Base-by-base conservation (phyloP, 2,329 filamentous ascomycete genomes). In the Dryadomyces quercus-mongolicae region DNA sequence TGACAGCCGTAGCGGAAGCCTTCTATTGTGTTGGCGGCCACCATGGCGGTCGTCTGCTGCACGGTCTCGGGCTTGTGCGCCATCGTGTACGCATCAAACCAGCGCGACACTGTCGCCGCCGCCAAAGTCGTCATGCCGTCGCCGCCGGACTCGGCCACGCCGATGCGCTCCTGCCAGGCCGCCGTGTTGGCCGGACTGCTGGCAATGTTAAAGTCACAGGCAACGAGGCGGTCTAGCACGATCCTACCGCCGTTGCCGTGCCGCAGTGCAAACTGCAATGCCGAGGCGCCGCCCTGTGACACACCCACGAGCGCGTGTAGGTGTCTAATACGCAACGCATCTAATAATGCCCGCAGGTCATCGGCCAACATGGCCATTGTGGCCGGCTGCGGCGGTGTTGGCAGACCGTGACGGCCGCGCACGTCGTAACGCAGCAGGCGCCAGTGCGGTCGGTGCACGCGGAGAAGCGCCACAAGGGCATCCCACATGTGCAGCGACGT, bases 401-500 rank as follows among this genome's bases (percentile, higher is more conserved):
- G 77, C 55, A 72, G 68, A 40, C 64, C 60, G 63, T 77, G 70
- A 7, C 88, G 80, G 6, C 89, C 89, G 52, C 89, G 87, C 2
- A 81, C 78, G 65, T 88, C 80, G 70, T 90, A 94, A 10, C 88
- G 83, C 1, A 95, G 72, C 59, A 94, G 76, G 52, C 86, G 82
- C 66, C 88, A 84, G 43, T 80, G 74, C 3, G 81, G 79, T 22
- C 83, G 79, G 42, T 78, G 63, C 0, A 69, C 66, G 51, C 76
- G 75, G 60, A 93, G 76, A n/a, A 79, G 70, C 1, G 72, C 69
- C 1, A 93, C 70, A 56, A 94, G 80, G 1, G 74, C 74, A 61
- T 93, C 85, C 89, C 89, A 95, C 78, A 95, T 93, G 65, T 79
- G 74, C 59, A 85, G 76, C 49, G 84, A 82, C 2, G 87, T 88